Base-by-base conservation (phyloP, 305 asterid species). In the Striga hermonthica region DNA sequence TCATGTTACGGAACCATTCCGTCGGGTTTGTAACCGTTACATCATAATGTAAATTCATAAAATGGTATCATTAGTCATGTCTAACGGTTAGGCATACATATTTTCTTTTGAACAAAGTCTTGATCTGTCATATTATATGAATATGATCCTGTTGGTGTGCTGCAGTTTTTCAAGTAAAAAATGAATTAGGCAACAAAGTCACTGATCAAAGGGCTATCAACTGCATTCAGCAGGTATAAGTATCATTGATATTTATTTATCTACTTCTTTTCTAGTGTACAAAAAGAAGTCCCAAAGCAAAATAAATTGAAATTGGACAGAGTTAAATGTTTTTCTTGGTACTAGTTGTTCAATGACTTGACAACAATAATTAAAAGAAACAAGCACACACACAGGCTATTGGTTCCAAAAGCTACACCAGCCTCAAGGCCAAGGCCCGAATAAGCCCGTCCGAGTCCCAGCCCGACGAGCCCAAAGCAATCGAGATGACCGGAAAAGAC, bases 141-240 rank as follows among this genome's bases (percentile, higher is more conserved):
- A 16, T 55, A 28, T 49, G 56, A 7, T 62, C 54, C n/a, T n/a
- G n/a, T n/a, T 65, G 14, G 15, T 9, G 28, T 58, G 61, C 39
- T 72, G 70, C 91, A 87, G 97, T 90, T 65, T 87, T 87, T 73
- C 90, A 90, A 49, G 91, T 90, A 9, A 85, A 82, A 72, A 84
- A 87, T 69, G 86, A 75, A 64, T 52, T 57, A 5, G 97, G 95
- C 36, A 76, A 76, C 68, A 90, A 90, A 68, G 70, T 90, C 34
- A 82, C 84, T 8, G 89, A 90, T 75, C 80, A 81, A 68, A 77
- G 83, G 60, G 81, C 81, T 38, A 72, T 90, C 81, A 81, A 81
- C 78, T 80, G 72, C 78, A 82, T 90, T 68, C 84, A 85, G 56
- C 78, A 82, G 88, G 97, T 84, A 68, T n/a, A 22, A 65, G 34